These are phyloP conservation scores for Lycium barbarum DNA, from an alignment of 257 asterid species.

Conservation along the genomic window DNA sequence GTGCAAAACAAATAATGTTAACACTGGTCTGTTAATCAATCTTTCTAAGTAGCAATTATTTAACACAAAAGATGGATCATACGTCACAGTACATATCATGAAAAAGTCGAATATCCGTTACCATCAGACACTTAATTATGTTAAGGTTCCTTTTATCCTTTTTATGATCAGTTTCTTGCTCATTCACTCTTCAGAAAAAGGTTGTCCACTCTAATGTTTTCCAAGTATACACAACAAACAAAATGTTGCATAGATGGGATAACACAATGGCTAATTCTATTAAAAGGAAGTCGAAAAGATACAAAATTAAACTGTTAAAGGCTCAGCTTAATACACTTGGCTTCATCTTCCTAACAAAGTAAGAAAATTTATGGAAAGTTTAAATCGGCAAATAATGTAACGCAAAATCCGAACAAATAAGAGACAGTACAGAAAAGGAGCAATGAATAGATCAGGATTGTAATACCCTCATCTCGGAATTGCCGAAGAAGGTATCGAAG, in stretches of 20 bases:
- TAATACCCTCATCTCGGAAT: constrained; percentile 92
- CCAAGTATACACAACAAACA: neutral
- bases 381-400: neutral
- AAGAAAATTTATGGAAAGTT: neutral
- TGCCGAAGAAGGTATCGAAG: constrained; percentile 94
- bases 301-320: too few species aligned
- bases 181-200: neutral
- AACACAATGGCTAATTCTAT: neutral
- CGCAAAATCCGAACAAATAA: neutral
- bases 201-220: neutral
- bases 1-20: neutral
- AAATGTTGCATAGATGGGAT: neutral
- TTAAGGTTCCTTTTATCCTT: neutral
- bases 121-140: neutral
- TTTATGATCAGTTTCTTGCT: neutral
- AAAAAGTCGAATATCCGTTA: neutral
- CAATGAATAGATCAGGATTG: neutral
- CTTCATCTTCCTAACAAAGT: neutral
- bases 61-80: neutral
- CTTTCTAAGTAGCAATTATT: neutral
- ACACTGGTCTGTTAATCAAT: neutral
- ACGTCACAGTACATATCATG: neutral
- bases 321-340: neutral
- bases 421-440: too few species aligned
- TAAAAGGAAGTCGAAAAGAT: neutral